Evolutionary conservation across 768 basidiomycete species (phyloP).

Genomic region (Udeniomyces megalosporus): DNA sequence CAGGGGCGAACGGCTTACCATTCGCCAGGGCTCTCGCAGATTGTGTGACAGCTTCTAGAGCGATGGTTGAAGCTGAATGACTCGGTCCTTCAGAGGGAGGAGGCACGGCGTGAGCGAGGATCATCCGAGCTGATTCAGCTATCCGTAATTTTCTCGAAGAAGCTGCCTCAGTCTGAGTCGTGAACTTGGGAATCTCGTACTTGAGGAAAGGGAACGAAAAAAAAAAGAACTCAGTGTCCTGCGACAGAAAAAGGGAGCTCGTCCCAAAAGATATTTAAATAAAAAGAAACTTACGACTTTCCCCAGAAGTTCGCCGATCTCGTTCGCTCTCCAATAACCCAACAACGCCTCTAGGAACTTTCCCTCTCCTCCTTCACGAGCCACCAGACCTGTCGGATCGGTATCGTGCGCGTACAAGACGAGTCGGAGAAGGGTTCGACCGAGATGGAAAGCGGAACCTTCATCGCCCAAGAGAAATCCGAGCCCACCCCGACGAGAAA

Average conservation of each 20-base stretch:
- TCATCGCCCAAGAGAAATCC: constrained; percentile 11
- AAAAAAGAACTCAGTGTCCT: neutral
- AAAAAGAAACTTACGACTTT: neutral
- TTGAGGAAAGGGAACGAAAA: neutral
- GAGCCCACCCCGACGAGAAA: constrained; percentile 2
- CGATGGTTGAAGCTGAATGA: neutral
- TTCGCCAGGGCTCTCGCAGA: too few species aligned
- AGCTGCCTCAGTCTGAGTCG: neutral
- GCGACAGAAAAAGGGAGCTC: too few species aligned
- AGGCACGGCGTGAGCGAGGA: constrained; percentile 8
- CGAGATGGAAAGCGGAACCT: constrained; percentile 11
- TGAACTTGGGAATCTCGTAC: neutral
- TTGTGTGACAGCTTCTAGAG: too few species aligned
- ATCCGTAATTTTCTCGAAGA: constrained; percentile 3
- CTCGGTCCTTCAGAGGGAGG: neutral
- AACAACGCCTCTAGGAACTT: neutral
- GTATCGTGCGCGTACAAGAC: constrained; percentile 9
- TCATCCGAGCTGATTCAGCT: constrained; percentile 1
- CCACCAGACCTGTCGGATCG: neutral
- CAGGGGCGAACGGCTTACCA: neutral
- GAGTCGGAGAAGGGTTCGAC: neutral
- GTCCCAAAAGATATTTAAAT: too few species aligned
- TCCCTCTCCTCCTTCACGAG: neutral
- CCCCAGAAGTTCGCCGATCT: constrained; percentile 1
- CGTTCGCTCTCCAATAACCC: neutral